Evolutionary conservation across 2,329 filamentous ascomycete species (phyloP).

Genomic region (Ophiostoma triangulosporum): DNA sequence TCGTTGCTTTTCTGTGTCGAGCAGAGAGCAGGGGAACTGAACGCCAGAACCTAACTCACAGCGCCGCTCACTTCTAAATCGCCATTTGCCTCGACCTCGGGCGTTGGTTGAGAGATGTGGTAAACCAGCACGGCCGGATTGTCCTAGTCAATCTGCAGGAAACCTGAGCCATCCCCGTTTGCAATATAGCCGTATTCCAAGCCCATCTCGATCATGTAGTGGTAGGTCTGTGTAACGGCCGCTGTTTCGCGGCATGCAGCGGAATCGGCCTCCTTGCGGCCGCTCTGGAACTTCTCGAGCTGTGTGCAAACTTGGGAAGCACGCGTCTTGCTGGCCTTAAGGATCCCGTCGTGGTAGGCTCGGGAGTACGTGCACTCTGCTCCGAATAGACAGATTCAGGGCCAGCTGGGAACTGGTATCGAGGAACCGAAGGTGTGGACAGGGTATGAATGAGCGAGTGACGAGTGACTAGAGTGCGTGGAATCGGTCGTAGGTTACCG

Average conservation of each 20-base stretch:
- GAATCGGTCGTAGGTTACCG: too few relatives aligned
- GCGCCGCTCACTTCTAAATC: too few relatives aligned
- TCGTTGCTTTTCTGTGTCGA: too few relatives aligned
- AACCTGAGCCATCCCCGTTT: constrained; percentile 30
- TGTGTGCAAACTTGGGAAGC: not conserved
- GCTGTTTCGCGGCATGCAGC: constrained; percentile 20
- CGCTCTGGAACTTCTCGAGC: not conserved
- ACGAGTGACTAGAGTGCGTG: too few relatives aligned
- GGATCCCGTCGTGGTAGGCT: not conserved
- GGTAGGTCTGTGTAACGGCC: constrained; percentile 32
- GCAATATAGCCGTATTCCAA: too few relatives aligned
- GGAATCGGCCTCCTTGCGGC: not conserved
- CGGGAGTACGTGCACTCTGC: too few relatives aligned
- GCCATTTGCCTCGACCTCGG: constrained; percentile 17
- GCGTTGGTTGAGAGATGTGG: constrained; percentile 19
- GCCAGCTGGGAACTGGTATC: too few relatives aligned
- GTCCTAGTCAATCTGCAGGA: constrained; percentile 21
- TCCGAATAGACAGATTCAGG: too few relatives aligned
- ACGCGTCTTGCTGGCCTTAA: not conserved
- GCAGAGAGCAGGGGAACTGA: too few relatives aligned
- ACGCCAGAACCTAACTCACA: too few relatives aligned
- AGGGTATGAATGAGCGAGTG: too few relatives aligned
- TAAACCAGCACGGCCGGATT: constrained; percentile 19
- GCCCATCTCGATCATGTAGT: constrained; percentile 35
- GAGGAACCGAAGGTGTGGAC: too few relatives aligned